phyloP scores from a whole-genome alignment of 2,329 filamentous ascomycete genomes.

The Pyrenophora graminea region DNA sequence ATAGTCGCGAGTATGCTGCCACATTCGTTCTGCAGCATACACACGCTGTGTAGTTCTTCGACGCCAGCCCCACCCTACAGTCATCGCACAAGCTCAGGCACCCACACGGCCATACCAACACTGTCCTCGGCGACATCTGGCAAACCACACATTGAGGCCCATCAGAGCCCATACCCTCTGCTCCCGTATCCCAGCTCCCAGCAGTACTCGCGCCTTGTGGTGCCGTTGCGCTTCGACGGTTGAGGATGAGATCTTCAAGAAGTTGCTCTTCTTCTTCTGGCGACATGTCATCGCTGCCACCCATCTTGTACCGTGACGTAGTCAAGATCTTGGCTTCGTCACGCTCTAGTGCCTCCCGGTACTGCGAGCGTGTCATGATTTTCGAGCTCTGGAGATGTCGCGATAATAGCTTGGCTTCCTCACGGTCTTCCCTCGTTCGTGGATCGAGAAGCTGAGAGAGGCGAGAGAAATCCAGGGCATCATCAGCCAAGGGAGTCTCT shows the following conservation, averaged over 20 bases:
- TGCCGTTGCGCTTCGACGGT: constrained; percentile 53
- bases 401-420: constrained; percentile 80
- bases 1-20: constrained; percentile 85
- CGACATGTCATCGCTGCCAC: constrained; percentile 31
- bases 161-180: constrained; percentile 71
- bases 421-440: constrained; percentile 72
- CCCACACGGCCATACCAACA: constrained; percentile 95
- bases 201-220: constrained; percentile 38
- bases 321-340: constrained; percentile 72
- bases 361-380: constrained; percentile 82
- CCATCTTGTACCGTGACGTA: constrained; percentile 38
- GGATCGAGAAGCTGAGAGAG: constrained; percentile 84
- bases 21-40: constrained; percentile 92
- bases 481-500: constrained; percentile 56
- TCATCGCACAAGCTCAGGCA: constrained; percentile 95
- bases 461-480: constrained; percentile 63
- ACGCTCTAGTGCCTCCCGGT: constrained; percentile 67
- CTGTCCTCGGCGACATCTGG: constrained; percentile 79
- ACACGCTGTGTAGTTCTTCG: constrained; percentile 97
- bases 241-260: constrained; percentile 64
- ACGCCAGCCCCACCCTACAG: constrained; percentile 87
- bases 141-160: constrained; percentile 92
- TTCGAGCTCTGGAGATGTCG: constrained; percentile 73
- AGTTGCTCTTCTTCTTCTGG: constrained; percentile 61
- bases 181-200: constrained; percentile 68